Conservation (phyloP, 2,329 filamentous ascomycete species). For the Diaporthe sp. region DNA sequence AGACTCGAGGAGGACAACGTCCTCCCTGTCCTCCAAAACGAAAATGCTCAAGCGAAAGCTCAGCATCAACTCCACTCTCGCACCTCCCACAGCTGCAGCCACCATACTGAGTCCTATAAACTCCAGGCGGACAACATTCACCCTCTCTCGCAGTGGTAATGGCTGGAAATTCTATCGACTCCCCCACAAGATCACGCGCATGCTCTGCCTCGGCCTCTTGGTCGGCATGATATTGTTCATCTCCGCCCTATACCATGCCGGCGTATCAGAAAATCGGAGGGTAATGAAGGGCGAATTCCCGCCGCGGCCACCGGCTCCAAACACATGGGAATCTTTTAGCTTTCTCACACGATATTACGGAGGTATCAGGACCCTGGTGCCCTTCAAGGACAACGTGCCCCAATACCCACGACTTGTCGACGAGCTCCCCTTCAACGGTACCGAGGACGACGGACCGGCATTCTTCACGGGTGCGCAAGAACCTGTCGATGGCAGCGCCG, state of each 20-base stretch:
- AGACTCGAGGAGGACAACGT: slow-evolving; percentile 66
- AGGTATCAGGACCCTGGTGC: slow-evolving; percentile 79
- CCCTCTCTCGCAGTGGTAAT: slow-evolving; percentile 45
- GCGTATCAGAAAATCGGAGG: slow-evolving; percentile 74
- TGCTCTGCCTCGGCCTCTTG: slow-evolving; percentile 79
- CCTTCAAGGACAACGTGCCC: slow-evolving; percentile 73
- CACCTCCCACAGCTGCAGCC: slow-evolving; percentile 28
- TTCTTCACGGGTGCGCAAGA: slow-evolving; percentile 37
- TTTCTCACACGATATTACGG: slow-evolving; percentile 92
- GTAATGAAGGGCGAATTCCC: slow-evolving; percentile 67
- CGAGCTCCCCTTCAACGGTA: slow-evolving; percentile 60
- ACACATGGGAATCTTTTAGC: slow-evolving; percentile 84
- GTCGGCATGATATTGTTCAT: slow-evolving; percentile 81
- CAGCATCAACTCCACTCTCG: slow-evolving; percentile 30
- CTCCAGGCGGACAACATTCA: slow-evolving; percentile 49
- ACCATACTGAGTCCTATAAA: slow-evolving; percentile 33
- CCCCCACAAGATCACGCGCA: slow-evolving; percentile 79
- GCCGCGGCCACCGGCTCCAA: slow-evolving; percentile 71
- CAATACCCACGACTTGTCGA: slow-evolving; percentile 81
- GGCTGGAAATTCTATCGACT: slow-evolving; percentile 66
- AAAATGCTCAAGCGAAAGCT: slow-evolving; percentile 50
- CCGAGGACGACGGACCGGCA: slow-evolving; percentile 38
- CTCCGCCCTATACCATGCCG: slow-evolving; percentile 77
- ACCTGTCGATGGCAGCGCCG: slow-evolving; percentile 44
- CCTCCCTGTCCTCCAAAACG: slow-evolving; percentile 53